Evolutionary conservation across 257 asterid genomes (phyloP).

Genomic region (Capsicum pubescens): DNA sequence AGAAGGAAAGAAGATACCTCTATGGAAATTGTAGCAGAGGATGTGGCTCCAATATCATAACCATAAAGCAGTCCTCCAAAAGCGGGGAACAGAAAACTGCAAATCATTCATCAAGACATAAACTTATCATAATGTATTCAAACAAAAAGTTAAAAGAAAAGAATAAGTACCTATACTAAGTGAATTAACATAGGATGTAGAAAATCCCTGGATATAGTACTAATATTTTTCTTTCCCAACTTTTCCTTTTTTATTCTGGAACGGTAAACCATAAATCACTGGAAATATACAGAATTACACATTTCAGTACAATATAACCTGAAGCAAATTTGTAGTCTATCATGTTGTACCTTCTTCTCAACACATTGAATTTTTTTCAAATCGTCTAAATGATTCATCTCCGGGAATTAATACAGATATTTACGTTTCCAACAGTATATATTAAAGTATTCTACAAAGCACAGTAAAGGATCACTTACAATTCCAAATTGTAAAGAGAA

Average conservation of each 20-base stretch:
- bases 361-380: not conserved
- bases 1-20: conserved; percentile 51
- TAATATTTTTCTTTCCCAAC: not conserved
- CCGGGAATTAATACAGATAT: not conserved
- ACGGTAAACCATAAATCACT: not conserved
- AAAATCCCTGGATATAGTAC: not conserved
- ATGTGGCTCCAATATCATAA: conserved; percentile 98
- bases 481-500: conserved; percentile 3
- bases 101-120: conserved; percentile 10
- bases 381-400: not conserved
- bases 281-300: not conserved
- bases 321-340: not conserved
- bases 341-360: not conserved
- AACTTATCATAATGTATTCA: conserved; percentile 13
- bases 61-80: conserved; percentile 94
- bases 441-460: not conserved
- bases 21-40: conserved; percentile 84
- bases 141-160: not conserved
- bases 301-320: not conserved
- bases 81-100: conserved; percentile 96
- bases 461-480: not conserved
- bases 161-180: not conserved
- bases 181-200: not conserved
- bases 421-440: not conserved
- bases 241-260: conserved; percentile 9